phyloP scores from a whole-genome alignment of 805 yeast species.

The Spathaspora hagerdaliae region DNA sequence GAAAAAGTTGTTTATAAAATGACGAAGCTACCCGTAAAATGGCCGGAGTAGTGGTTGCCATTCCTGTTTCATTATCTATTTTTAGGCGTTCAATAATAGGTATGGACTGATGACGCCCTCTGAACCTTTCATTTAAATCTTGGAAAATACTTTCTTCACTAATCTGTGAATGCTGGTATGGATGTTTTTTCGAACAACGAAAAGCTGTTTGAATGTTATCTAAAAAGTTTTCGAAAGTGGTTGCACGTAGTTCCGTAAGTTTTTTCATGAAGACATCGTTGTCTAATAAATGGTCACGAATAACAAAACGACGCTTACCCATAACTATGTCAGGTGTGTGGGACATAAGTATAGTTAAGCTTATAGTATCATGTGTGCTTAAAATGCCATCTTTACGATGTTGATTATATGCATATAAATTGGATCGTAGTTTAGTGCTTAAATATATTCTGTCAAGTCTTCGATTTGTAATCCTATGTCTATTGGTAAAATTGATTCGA shows the following conservation, averaged over 20 bases:
- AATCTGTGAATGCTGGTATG: background rate
- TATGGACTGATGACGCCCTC: background rate
- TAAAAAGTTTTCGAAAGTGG: background rate
- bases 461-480: background rate
- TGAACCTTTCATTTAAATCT: background rate
- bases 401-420: background rate
- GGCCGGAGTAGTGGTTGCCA: background rate
- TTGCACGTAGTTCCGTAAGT: background rate
- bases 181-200: background rate
- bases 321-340: background rate
- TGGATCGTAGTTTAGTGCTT: background rate
- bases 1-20: background rate
- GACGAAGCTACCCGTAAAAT: background rate
- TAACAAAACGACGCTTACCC: background rate
- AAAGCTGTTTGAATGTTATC: background rate
- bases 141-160: no score
- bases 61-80: background rate
- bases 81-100: background rate
- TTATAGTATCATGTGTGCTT: background rate
- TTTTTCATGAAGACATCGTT: background rate
- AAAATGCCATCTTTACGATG: background rate
- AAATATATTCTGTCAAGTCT: background rate
- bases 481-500: background rate
- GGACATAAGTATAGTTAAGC: background rate
- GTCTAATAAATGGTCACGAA: background rate